Conservation (phyloP, 1,284 basidiomycete species). For the Termitomyces sp. region DNA sequence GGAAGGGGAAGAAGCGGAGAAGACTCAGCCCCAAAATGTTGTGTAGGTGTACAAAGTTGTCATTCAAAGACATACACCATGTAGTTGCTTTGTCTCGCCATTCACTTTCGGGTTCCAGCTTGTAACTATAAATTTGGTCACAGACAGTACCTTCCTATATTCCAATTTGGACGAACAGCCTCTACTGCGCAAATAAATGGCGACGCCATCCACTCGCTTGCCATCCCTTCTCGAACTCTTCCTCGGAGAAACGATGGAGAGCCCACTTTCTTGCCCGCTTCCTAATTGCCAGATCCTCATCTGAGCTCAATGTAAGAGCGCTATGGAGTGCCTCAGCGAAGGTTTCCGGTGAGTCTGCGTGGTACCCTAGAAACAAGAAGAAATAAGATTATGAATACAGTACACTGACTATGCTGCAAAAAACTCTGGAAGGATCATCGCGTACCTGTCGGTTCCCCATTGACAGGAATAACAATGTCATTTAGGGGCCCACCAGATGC, state of each 20-base stretch:
- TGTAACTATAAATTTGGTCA: too few relatives aligned
- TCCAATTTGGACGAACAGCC: not conserved
- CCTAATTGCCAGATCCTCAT: constrained; percentile 60
- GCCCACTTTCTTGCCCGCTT: constrained; percentile 67
- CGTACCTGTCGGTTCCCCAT: constrained; percentile 66
- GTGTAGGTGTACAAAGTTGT: too few relatives aligned
- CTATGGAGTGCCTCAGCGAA: constrained; percentile 71
- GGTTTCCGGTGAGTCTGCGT: constrained; percentile 63
- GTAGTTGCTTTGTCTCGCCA: too few relatives aligned
- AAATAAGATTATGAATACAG: not conserved
- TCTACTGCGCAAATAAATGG: not conserved
- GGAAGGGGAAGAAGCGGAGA: not conserved
- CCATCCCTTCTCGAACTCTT: constrained; percentile 76
- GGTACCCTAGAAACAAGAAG: constrained; percentile 56
- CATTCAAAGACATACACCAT: not conserved
- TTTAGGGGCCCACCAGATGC: constrained; percentile 89
- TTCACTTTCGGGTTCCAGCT: too few relatives aligned
- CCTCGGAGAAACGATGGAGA: constrained; percentile 68
- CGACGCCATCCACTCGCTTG: constrained; percentile 54
- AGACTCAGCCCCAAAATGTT: not conserved
- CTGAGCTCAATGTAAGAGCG: constrained; percentile 55
- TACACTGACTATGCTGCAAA: not conserved
- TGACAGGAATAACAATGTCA: constrained; percentile 85
- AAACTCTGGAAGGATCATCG: constrained; percentile 2
- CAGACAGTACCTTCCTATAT: not conserved